Evolutionary conservation across 2,329 filamentous ascomycete species (phyloP), one percentile per base, ranked within the genome.

Genomic region (Stagonosporopsis chrysanthemi): DNA sequence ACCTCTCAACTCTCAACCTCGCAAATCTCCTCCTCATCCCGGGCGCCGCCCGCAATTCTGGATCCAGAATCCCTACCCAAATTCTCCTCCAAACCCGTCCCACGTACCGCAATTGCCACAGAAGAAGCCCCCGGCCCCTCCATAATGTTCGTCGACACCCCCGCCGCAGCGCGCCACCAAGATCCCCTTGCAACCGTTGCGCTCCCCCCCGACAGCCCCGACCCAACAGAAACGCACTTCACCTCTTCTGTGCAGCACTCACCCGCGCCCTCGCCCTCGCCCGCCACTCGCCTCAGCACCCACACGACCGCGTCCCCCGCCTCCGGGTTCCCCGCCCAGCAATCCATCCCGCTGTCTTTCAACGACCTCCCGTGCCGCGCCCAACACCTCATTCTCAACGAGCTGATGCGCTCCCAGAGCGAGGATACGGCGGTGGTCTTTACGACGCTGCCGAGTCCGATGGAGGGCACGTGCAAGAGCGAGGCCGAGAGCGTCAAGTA

Each of bases 321-420:
- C 42, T 69, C 67, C 55, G 82, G 82, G 8, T 85, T 79, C 62
- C 82, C 83, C 0, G 83, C 85, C 3, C 84, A 85, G 22, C 86
- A 88, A 49, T 82, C 85, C 2, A 76, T 91, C 3, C 84, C 91
- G 0, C 80, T 96, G 2, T 91, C 88, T 2, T 96, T 96, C 80
- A 96, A 96, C 67, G 91, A 96, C 69, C 80, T 96, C 4, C 91
- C 92, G 0, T 91, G 89, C 67, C 86, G 91, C 15, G 91, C 91
- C 2, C 92, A 96, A 73, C 91, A 96, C 74, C 78, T 96, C 33
- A 93, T 96, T 26, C 78, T 96, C 15, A 96, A 96, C 72, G 91
- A 96, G 74, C 79, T 96, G 63, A 92, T 96, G 79, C 81, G 83
- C 3, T 54, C 55, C 22, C 63, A 76, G 9, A 70, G 66, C 6